Evolutionary conservation across 1,284 basidiomycete genomes (phyloP), one percentile per base, ranked within the genome.

Genomic region (Macrocybe sp.): DNA sequence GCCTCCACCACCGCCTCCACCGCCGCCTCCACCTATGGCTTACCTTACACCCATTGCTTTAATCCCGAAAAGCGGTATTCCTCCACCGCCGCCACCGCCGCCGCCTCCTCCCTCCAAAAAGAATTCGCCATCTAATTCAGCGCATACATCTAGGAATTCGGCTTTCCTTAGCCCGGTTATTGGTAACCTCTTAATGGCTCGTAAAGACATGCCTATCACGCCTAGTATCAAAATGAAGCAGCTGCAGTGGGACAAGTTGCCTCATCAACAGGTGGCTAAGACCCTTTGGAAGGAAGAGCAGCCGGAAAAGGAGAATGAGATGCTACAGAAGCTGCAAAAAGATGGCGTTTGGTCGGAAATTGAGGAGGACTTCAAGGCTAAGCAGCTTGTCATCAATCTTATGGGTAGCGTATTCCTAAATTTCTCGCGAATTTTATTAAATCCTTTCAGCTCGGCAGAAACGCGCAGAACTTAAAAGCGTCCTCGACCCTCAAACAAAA

Each of bases 311-410:
- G 92, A 94, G 61, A 72, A 78, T 48, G 82, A 88, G 55, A 89
- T 91, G 74, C 66, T 92, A 32, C 76, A 80, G 66, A 89, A 89
- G 64, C 69, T 97, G 48, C 83, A 87, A 59, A 68, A 73, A 44
- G 89, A 92, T 60, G 92, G 95, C 37, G 82, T 99, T 7, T 98
- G 95, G 85, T 79, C 79, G 59, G 89, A 95, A 70, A 98, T 99
- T 88, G 95, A 99, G 66, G 89, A 97, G 61, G 94, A 96, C 63
- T 99, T 99, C 75, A 95, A 96, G 64, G 94, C 95, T 12, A 95
- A 96, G 68, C 93, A 97, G 65, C 76, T 93, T 42, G 92, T 95
- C 57, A 85, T 89, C 52, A 89, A 87, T 59, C 63, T 90, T 10
- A 80, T 91, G 74, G 84, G 86, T 85, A 61, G 46, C 75, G 58